phyloP scores from a whole-genome alignment of 2,329 filamentous ascomycete genomes.

The Trichoderma pleuroti region DNA sequence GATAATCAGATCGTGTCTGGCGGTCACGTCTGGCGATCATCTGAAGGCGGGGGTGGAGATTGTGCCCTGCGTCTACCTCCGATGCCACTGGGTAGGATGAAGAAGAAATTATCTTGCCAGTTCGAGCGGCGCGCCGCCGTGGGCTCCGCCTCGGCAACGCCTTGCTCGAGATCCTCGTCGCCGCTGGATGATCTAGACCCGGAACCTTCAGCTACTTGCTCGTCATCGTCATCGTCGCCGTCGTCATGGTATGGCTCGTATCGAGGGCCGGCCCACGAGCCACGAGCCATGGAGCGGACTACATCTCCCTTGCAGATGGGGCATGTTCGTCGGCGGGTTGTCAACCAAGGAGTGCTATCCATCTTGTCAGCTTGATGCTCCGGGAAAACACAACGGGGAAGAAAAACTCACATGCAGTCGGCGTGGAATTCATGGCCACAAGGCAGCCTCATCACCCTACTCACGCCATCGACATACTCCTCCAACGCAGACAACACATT shows the following conservation, averaged over 20 bases:
- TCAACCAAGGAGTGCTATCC: slow-evolving; percentile 87
- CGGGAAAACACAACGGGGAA: not conserved
- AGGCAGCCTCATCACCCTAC: slow-evolving; percentile 91
- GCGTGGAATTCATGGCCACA: slow-evolving; percentile 98
- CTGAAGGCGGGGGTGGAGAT: slow-evolving; percentile 25
- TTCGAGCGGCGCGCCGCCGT: slow-evolving; percentile 23
- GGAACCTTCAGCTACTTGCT: slow-evolving; percentile 36
- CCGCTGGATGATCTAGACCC: slow-evolving; percentile 31
- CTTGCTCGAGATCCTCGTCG: slow-evolving; percentile 44
- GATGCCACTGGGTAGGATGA: slow-evolving; percentile 38
- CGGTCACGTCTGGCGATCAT: slow-evolving; percentile 17
- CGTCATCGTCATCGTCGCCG: slow-evolving; percentile 44
- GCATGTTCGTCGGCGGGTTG: slow-evolving; percentile 91
- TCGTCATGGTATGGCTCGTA: slow-evolving; percentile 56
- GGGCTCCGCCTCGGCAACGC: slow-evolving; percentile 29
- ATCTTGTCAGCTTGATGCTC: slow-evolving; percentile 22
- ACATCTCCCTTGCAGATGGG: slow-evolving; percentile 99
- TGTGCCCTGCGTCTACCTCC: slow-evolving; percentile 21
- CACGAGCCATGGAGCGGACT: slow-evolving; percentile 63
- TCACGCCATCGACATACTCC: slow-evolving; percentile 92
- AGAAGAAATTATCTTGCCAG: slow-evolving; percentile 38
- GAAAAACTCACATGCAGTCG: slow-evolving; percentile 86
- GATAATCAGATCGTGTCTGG: not conserved
- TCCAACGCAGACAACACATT: slow-evolving; percentile 97
- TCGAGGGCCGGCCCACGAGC: slow-evolving; percentile 48